Evolutionary conservation across 306 rosid genomes (phyloP).

Genomic region (Vigna mungo): DNA sequence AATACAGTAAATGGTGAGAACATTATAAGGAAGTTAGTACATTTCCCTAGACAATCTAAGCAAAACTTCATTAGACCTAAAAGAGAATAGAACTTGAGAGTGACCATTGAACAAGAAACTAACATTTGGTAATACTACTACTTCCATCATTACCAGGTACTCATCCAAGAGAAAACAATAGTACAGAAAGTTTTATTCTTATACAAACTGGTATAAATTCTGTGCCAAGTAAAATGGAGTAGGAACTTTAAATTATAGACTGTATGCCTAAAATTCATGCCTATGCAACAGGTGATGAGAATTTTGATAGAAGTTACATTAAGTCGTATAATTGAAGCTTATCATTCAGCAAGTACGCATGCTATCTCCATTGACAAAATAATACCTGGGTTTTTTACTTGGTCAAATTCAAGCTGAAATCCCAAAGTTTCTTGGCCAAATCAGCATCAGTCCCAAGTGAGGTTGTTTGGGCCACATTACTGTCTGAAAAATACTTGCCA

Average conservation of each 20-base stretch:
- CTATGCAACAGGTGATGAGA: background rate
- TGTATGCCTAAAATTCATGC: constrained; percentile 12
- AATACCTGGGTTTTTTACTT: constrained; percentile 16
- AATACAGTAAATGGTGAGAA: too few species aligned
- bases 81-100: background rate
- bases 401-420: constrained; percentile 63
- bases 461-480: constrained; percentile 59
- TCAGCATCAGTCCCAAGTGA: constrained; percentile 54
- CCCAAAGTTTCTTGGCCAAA: constrained; percentile 83
- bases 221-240: background rate
- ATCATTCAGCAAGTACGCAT: background rate
- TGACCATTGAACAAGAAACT: background rate
- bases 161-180: background rate
- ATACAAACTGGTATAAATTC: background rate
- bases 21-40: too few species aligned
- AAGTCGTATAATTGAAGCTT: background rate
- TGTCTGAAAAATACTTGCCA: constrained; percentile 69
- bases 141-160: background rate
- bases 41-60: too few species aligned
- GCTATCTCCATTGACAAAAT: constrained; percentile 19
- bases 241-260: background rate
- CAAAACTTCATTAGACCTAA: too few species aligned
- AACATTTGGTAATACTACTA: background rate
- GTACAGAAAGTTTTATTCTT: background rate
- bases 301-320: background rate